Base-by-base conservation (phyloP, 1,284 basidiomycete species). In the Pseudozyma hubeiensis region DNA sequence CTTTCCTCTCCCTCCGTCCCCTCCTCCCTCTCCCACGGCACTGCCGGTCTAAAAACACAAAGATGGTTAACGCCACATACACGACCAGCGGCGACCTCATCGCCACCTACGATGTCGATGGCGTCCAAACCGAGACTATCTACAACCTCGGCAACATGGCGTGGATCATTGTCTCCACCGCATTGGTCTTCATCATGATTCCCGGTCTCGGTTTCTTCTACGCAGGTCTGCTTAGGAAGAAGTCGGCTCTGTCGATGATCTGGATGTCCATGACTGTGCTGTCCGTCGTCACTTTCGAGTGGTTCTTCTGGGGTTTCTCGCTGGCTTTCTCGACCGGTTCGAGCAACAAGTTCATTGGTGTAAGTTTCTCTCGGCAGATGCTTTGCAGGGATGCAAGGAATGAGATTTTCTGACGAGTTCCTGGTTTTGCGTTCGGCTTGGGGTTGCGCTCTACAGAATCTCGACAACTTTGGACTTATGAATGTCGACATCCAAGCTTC, bases 191-290 rank as follows among this genome's bases (percentile, higher is more conserved):
- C 89, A 88, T 96, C 85, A 97, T 97, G 94, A 89, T 93, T 83
- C 93, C 93, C 44, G 81, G 81, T 50, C 57, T 84, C 16, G 74
- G 83, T 30, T 93, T 90, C 85, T 93, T 96, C 87, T 96, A 97
- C 86, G 92, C 93, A 34, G 94, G 94, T 78, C 85, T 89, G 7
- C 85, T 91, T 49, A 87, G 93, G 55, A 88, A 93, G 46, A 97
- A 97, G 86, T 97, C 95, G 79, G 95, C 94, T 0, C 87, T 97
- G 8, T 93, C 91, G 19, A 94, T 96, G 93, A 91, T 98, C 48
- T 94, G 90, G 86, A 87, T 94, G 29, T 90, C 89, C 51, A 89
- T 97, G 87, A 90, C 90, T 83, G 89, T 90, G 13, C 84, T 94
- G 40, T 90, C 89, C 0, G 88, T 93, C 56, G 91, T 90, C 19